Evolutionary conservation across 352 stramenopile genomes (phyloP), one percentile per base, ranked within the genome.

Genomic region (Phytophthora europaea): DNA sequence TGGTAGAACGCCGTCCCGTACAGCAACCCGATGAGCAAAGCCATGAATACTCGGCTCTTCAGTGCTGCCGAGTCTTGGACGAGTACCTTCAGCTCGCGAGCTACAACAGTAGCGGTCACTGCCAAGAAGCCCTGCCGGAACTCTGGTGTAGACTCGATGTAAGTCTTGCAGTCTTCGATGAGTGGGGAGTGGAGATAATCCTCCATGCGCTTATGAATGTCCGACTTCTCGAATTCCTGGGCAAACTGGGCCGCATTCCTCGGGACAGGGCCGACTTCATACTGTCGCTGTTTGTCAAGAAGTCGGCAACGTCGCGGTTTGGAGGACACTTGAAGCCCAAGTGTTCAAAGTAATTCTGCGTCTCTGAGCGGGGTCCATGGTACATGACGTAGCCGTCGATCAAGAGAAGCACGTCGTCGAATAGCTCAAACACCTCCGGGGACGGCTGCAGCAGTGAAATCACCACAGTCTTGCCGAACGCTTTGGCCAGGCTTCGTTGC

Each of bases 371-470:
- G 83, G 88, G 40, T 89, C 75, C 57, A 94, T 73, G 76, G 64
- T 97, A 98, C 50, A 98, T 85, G 16, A 98, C 76, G 18, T 85
- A 72, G 10, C 95, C 94, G 48, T 94, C 77, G 68, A 92, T 91
- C 34, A 98, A 58, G 6, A 98, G 28, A 10, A 98, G 82, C 6
- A 98, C 68, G 38, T 98, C 88, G 75, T 98, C 95, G 73, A 98
- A 98, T 13, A 98, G 67, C 8, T 85, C 83, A 45, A 94, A 96
- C 4, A 95, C 92, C 77, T 98, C 94, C 4, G 95, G 95, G 6
- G 94, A 84, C 23, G 95, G 94, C 74, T 98, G 79, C 6, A 97
- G 71, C 45, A 98, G 72, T 3, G 88, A 87, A 4, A 97, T 81
- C n/a, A 91, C 81, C 7, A 78, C 40, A 0, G 82, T 90, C 31